Evolutionary conservation across 768 basidiomycete genomes (phyloP), one percentile per base, ranked within the genome.

Genomic region (Tulasnella sp.): DNA sequence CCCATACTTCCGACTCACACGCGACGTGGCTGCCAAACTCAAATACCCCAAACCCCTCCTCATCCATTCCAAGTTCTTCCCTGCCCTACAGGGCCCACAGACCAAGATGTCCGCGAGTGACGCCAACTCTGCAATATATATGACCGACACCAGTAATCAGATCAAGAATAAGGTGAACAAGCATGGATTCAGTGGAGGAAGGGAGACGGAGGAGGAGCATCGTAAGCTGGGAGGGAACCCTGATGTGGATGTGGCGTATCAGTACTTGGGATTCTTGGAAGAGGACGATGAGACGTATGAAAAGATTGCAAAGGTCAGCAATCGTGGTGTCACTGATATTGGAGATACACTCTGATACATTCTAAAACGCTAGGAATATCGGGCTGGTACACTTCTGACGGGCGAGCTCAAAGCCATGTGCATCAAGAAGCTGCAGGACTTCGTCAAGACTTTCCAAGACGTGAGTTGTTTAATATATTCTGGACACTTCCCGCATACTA

Each of bases 101-200:
- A 95, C 92, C 34, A 99, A 99, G 75, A 99, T 99, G 96, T 96
- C 93, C 70, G 96, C 96, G 3, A 93, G 89, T 51, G 86, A 95
- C 71, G 76, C 82, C 21, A 95, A 93, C 73, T 88, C 86, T 64
- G 88, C 88, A 64, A 94, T 99, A 65, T 98, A 80, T 76, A 97
- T 99, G 95, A 90, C 78, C 30, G 96, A 99, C 70, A 89, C 87
- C 61, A 77, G 83, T 3, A 82, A 82, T 59, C 89, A 94, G 72
- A 97, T 99, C 74, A 95, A 96, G 75, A 96, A 92, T 70, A 99
- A 99, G 76, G 82, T 99, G 68, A 96, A 91, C 70, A 83, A 78
- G 66, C 92, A 99, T 67, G 96, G 92, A 2, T 99, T 98, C 73
- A 93, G 89, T 0, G 96, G 96, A 9, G 96, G 96, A 21, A 77